These are phyloP conservation scores for Citrus hindsii DNA, from an alignment of 345 rosid species.

Conservation along the genomic window DNA sequence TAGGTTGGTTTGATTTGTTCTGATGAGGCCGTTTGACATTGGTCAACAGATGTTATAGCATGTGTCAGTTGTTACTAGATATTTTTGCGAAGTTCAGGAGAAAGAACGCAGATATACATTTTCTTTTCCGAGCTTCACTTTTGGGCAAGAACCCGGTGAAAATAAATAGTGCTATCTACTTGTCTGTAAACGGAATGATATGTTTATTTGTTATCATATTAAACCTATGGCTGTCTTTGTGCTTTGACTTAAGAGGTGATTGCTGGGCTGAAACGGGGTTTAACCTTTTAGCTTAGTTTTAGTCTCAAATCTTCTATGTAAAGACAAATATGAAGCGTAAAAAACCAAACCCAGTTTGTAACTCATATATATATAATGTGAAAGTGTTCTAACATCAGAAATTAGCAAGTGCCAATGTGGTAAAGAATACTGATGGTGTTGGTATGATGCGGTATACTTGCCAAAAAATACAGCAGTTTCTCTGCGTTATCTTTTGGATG, in stretches of 20 bases:
- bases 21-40: background rate
- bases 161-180: background rate
- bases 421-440: background rate
- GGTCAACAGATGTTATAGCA: background rate
- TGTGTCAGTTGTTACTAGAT: background rate
- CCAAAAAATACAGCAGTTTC: background rate
- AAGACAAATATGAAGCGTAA: no score
- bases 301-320: background rate
- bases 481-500: conserved; percentile 1
- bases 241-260: background rate
- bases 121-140: background rate
- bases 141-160: background rate
- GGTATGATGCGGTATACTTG: background rate
- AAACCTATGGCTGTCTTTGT: background rate
- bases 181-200: background rate
- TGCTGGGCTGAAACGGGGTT: background rate
- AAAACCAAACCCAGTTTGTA: background rate
- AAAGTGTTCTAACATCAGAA: background rate
- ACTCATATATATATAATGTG: background rate
- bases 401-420: background rate
- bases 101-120: background rate
- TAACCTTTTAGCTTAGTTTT: background rate
- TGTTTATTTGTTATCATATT: background rate
- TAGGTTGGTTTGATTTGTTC: background rate
- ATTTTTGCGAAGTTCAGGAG: background rate